A percentile compares a stretch with the other conserved stretches of the same genome.
Conservation (phyloP, 1,139 yeast species). For the Candida labiduridarum region DNA sequence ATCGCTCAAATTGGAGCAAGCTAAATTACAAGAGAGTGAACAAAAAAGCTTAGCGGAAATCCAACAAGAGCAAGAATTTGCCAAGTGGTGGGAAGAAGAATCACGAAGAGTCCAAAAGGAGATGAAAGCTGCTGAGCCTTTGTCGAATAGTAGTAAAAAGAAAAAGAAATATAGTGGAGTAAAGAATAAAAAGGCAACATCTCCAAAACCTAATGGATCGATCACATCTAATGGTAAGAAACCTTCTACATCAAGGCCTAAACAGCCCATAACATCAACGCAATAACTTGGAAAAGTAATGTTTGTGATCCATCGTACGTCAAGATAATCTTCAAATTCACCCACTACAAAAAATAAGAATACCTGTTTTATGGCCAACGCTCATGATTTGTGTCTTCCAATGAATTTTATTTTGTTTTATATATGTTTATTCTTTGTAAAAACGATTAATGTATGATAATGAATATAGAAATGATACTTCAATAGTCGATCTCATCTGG, state of each 20-base stretch:
- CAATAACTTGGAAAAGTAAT: not conserved
- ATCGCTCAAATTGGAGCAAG: conserved; percentile 45
- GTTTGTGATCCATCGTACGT: not conserved
- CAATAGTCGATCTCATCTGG: conserved; percentile 49
- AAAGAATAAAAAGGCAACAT: conserved; percentile 3
- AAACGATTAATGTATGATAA: not conserved
- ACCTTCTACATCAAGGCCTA: not conserved
- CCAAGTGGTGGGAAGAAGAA: conserved; percentile 81
- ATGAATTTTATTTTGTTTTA: not conserved
- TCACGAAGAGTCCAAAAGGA: conserved; percentile 58
- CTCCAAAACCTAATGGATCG: not conserved
- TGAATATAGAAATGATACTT: not conserved
- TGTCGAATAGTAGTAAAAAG: not conserved
- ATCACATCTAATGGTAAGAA: not conserved
- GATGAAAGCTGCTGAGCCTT: conserved; percentile 21
- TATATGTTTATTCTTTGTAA: not conserved
- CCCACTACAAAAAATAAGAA: no score
- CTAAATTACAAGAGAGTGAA: conserved; percentile 29
- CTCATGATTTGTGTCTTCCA: no score
- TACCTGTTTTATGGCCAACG: not conserved
- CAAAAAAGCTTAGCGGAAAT: conserved; percentile 61
- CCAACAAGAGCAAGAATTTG: conserved; percentile 79
- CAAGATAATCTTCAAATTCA: no score
- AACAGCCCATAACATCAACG: not conserved
- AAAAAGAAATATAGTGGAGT: conserved; percentile 4